Conservation (phyloP, 2,329 filamentous ascomycete species). For the Aspergillus melleus region DNA sequence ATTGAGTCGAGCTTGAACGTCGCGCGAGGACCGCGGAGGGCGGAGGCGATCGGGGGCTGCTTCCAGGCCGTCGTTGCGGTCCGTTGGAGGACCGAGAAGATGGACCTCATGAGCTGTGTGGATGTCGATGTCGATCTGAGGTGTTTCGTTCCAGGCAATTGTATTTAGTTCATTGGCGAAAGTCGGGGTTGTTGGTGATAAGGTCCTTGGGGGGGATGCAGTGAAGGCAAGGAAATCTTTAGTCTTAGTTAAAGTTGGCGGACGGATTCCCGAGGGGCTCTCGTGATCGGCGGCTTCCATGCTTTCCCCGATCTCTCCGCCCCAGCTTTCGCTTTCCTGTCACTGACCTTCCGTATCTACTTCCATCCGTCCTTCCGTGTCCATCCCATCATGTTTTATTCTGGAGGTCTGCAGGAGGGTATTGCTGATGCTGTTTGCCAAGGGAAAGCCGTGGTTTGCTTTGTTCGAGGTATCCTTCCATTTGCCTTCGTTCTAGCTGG, state of each 20-base stretch:
- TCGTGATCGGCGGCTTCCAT: conserved; percentile 21
- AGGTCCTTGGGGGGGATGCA: too few species aligned
- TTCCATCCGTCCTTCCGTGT: not conserved
- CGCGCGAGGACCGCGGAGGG: conserved; percentile 18
- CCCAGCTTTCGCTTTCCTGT: not conserved
- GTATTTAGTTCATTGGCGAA: not conserved
- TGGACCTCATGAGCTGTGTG: conserved; percentile 25
- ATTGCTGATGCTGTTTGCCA: conserved; percentile 74
- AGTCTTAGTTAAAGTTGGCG: not conserved
- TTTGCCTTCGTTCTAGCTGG: not conserved
- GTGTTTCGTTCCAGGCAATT: not conserved
- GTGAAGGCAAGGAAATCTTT: too few species aligned
- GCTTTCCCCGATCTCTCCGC: conserved; percentile 17
- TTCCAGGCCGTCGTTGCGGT: conserved; percentile 21
- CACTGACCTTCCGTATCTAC: not conserved
- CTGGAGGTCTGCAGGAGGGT: conserved; percentile 76
- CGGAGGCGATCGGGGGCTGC: conserved; percentile 20
- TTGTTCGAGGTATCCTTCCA: conserved; percentile 69
- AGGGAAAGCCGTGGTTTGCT: conserved; percentile 78
- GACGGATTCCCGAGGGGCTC: conserved; percentile 20
- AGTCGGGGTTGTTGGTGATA: not conserved
- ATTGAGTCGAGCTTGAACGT: conserved; percentile 31
- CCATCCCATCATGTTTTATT: conserved; percentile 68
- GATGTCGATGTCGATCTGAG: not conserved
- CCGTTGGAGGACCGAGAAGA: conserved; percentile 30